Evolutionary conservation across 1,139 yeast species (phyloP), one percentile per base, ranked within the genome.

Genomic region (Suzukiozyma palmioleophila): DNA sequence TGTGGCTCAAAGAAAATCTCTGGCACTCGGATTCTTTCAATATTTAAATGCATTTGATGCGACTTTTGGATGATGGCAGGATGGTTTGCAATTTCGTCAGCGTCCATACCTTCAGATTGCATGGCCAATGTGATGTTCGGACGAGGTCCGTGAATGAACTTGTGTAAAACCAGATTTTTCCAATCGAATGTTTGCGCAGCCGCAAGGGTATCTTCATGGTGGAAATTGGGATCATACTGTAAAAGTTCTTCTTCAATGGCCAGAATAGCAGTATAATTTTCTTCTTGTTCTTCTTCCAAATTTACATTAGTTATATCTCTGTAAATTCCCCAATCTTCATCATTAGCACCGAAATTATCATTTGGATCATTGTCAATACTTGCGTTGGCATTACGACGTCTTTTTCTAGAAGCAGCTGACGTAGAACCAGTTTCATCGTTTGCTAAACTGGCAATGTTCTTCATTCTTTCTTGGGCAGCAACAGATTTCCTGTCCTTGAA

Each of bases 261-360:
- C 15, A 77, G 63, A 29, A 90, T 73, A 35, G 69, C 66, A 32
- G 74, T 78, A 42, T 79, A 78, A 47, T 83, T 86, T 39, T 79
- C 85, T 42, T 84, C 95, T 43, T 81, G 78, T 39, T 83, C 81
- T 49, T 81, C 90, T 39, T 77, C 80, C 47, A 87, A 84, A 18
- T 81, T 81, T 11, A 75, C 82, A 46, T 79, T 81, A 15, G 89
- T 79, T 38, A 89, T 84, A 52, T 88, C 95, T 51, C 95, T 75
- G 58, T 92, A 92, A 16, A 89, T 81, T 32, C 85, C 78, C 97
- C 97, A 92, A 59, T 92, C 98, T 40, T 86, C 96, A 56, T 92
- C 98, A 53, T 89, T 84, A 3, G 97, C 92, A 43, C 97, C 97
- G 62, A 92, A 92, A 0, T 90, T 88, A 60, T 90, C 97, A 54